Evolutionary conservation across 2,329 filamentous ascomycete genomes (phyloP).

Genomic region (Pseudopithomyces maydicus): DNA sequence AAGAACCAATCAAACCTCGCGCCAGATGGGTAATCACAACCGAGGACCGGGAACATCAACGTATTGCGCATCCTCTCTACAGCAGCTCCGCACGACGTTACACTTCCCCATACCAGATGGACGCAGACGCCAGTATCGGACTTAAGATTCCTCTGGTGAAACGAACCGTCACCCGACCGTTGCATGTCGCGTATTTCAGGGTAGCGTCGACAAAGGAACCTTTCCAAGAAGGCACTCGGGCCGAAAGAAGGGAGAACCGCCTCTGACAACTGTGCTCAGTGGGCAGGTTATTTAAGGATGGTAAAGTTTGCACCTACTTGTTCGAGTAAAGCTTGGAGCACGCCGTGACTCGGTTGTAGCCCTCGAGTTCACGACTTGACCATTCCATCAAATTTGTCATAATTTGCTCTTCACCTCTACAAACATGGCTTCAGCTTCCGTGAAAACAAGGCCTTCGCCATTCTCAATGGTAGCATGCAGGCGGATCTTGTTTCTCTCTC

Average conservation of each 20-base stretch:
- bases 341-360: background rate
- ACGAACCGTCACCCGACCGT: background rate
- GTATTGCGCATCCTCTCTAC: background rate
- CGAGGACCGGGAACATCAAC: background rate
- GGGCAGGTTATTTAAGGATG: background rate
- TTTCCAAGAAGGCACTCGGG: background rate
- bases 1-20: background rate
- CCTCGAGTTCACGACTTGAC: background rate
- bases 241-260: background rate
- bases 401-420: constrained; percentile 37
- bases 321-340: background rate
- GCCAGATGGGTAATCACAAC: background rate
- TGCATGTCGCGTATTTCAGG: background rate
- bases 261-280: background rate
- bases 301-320: constrained; percentile 5
- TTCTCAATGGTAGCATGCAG: constrained; percentile 57
- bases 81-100: background rate
- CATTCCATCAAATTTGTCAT: constrained; percentile 13
- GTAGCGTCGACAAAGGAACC: background rate
- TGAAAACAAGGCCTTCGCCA: constrained; percentile 54
- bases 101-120: background rate
- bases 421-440: constrained; percentile 61
- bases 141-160: background rate
- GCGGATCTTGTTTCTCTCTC: constrained; percentile 61
- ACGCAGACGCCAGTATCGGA: background rate